phyloP scores from a whole-genome alignment of 1,284 basidiomycete genomes.

The Cutaneotrichosporon sp. region DNA sequence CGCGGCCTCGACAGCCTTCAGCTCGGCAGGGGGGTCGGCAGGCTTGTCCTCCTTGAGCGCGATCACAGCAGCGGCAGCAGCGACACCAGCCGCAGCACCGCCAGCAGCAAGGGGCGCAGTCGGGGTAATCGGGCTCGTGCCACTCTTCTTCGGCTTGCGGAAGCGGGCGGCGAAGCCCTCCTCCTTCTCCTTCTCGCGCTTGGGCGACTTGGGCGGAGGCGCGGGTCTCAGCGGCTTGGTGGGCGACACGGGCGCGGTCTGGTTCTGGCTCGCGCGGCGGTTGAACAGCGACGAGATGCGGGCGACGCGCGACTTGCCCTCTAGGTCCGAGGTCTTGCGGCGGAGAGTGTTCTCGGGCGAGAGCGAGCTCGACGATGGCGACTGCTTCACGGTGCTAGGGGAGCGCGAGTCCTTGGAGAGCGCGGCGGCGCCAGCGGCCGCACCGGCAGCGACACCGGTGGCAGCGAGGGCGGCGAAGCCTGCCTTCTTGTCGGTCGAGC shows the following conservation, averaged over 20 bases:
- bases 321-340: constrained; percentile 2
- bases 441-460: not conserved
- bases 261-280: constrained; percentile 3
- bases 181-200: not conserved
- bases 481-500: constrained; percentile 1
- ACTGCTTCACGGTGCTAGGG: not conserved
- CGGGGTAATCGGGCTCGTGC: not conserved
- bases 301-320: constrained; percentile 1
- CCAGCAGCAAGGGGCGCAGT: not conserved
- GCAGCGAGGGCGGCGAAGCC: not conserved
- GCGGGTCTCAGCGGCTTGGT: not conserved
- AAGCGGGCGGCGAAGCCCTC: constrained; percentile 7
- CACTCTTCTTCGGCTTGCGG: constrained; percentile 5
- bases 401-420: not conserved
- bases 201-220: constrained; percentile 1
- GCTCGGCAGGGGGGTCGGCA: not conserved
- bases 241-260: not conserved
- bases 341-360: not conserved
- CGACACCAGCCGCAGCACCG: not conserved
- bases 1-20: not conserved
- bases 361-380: not conserved
- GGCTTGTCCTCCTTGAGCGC: not conserved
- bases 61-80: not conserved
- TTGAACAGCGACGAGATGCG: constrained; percentile 13
- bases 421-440: not conserved